Conservation (phyloP, 208 protist species). For the Wallacemonas sp. region DNA sequence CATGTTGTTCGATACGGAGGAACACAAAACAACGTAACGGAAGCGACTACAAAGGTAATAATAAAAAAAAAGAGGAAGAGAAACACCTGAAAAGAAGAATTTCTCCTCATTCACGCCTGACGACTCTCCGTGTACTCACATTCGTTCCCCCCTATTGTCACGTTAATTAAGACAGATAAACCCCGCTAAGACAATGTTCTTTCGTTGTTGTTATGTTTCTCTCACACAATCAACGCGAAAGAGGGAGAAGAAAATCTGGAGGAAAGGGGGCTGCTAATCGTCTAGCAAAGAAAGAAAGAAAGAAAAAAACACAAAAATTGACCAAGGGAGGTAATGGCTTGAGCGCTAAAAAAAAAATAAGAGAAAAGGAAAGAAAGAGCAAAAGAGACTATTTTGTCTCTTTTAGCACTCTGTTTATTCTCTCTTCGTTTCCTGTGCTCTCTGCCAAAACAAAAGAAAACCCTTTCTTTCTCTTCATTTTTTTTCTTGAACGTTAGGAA, state of each 20-base stretch:
- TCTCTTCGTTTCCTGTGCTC: too few relatives aligned
- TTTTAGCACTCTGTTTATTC: too few relatives aligned
- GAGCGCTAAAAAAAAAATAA: slow-evolving; percentile 10
- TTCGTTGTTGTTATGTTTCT: too few relatives aligned
- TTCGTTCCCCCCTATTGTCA: too few relatives aligned
- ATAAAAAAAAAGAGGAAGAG: slow-evolving; percentile 15
- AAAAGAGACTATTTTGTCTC: not conserved
- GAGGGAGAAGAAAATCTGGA: too few relatives aligned
- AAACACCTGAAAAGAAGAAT: slow-evolving; percentile 16
- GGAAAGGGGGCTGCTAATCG: not conserved
- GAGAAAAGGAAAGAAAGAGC: slow-evolving; percentile 22
- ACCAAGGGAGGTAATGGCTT: not conserved
- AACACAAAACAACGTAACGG: not conserved
- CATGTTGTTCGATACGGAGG: slow-evolving; percentile 12
- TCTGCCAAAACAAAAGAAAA: not conserved
- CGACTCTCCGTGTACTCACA: too few relatives aligned
- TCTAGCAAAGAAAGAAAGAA: not conserved
- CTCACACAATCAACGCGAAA: too few relatives aligned
- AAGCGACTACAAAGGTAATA: slow-evolving; percentile 16
- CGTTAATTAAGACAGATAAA: too few relatives aligned
- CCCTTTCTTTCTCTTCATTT: not conserved
- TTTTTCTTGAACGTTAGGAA: slow-evolving; percentile 2
- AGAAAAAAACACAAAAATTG: not conserved
- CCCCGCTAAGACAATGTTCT: too few relatives aligned
- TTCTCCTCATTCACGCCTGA: too few relatives aligned